Conservation (phyloP, 768 basidiomycete genomes). For the Lactarius hatsudake region DNA sequence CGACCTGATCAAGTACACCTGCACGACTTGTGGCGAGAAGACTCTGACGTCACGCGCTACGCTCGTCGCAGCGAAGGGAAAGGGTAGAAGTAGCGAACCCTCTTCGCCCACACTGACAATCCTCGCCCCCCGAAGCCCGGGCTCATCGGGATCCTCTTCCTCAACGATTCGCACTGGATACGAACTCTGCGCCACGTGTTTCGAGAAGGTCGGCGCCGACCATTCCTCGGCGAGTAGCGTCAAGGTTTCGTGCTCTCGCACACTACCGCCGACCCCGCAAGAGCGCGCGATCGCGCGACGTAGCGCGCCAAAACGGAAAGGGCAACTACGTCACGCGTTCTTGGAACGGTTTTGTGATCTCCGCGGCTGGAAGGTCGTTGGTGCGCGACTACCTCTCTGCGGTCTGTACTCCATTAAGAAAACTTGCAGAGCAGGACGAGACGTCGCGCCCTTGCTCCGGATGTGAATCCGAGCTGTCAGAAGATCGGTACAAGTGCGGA, state of each 20-base stretch:
- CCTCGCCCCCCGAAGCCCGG: conserved; percentile 2
- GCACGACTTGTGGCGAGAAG: conserved; percentile 83
- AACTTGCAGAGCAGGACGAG: conserved; percentile 67
- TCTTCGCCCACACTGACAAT: conserved; percentile 24
- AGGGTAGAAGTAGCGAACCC: conserved; percentile 44
- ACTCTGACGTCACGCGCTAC: conserved; percentile 36
- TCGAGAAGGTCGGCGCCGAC: conserved; percentile 71
- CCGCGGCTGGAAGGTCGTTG: conserved; percentile 83
- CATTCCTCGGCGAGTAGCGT: conserved; percentile 59
- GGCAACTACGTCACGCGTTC: conserved; percentile 80
- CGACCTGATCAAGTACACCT: conserved; percentile 84
- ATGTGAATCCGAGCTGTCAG: conserved; percentile 58
- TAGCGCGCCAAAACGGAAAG: conserved; percentile 67
- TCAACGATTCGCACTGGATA: conserved; percentile 48
- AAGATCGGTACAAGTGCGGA: conserved; percentile 81
- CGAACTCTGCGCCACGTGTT: conserved; percentile 80
- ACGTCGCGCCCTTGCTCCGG: conserved; percentile 69
- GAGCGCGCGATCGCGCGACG: conserved; percentile 56
- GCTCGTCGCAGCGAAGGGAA: conserved; percentile 44
- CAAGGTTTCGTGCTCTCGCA: conserved; percentile 44
- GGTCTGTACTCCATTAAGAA: conserved; percentile 3
- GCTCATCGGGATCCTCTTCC: conserved; percentile 23
- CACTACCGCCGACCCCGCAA: conserved; percentile 30
- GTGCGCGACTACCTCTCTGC: conserved; percentile 44
- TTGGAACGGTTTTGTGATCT: conserved; percentile 83